phyloP scores from a whole-genome alignment of 2,329 filamentous ascomycete species.

The Camillea tinctor region DNA sequence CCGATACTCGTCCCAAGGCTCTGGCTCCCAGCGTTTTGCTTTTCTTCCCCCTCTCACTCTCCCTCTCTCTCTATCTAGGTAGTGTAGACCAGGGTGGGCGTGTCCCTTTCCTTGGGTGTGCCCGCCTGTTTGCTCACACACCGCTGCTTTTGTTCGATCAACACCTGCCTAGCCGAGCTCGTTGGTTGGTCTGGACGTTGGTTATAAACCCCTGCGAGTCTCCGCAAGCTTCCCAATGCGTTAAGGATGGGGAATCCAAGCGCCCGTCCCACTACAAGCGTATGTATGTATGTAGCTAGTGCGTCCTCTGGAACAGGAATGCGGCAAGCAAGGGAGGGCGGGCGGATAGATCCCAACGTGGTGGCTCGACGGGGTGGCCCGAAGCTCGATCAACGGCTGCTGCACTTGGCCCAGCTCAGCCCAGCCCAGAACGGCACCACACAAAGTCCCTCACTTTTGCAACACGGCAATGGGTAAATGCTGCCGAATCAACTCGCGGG shows the following conservation, averaged over 20 bases:
- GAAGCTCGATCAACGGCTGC: slow-evolving; percentile 30
- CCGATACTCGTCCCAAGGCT: slow-evolving; percentile 30
- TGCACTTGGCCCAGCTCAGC: slow-evolving; percentile 8
- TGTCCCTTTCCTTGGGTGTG: background rate
- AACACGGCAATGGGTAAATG: slow-evolving; percentile 15
- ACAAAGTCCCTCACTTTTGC: slow-evolving; percentile 14
- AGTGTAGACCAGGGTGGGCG: background rate
- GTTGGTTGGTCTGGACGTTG: slow-evolving; percentile 23
- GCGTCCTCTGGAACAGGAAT: slow-evolving; percentile 22
- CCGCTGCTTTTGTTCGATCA: slow-evolving; percentile 28
- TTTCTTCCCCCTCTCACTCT: background rate
- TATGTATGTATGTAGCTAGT: background rate
- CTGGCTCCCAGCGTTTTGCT: slow-evolving; percentile 17
- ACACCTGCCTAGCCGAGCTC: slow-evolving; percentile 19
- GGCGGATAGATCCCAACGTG: slow-evolving; percentile 34
- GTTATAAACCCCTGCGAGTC: slow-evolving; percentile 19
- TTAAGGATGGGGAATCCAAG: slow-evolving; percentile 22
- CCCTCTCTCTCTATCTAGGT: background rate
- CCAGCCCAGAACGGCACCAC: slow-evolving; percentile 3
- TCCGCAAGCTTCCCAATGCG: slow-evolving; percentile 25
- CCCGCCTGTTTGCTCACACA: slow-evolving; percentile 14
- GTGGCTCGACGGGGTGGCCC: slow-evolving; percentile 34
- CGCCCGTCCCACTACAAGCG: slow-evolving; percentile 21
- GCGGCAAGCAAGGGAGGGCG: slow-evolving; percentile 29
- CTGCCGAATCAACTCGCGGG: slow-evolving; percentile 15